Conservation (phyloP, 2,329 filamentous ascomycete species). For the Sarocladium oryzae region DNA sequence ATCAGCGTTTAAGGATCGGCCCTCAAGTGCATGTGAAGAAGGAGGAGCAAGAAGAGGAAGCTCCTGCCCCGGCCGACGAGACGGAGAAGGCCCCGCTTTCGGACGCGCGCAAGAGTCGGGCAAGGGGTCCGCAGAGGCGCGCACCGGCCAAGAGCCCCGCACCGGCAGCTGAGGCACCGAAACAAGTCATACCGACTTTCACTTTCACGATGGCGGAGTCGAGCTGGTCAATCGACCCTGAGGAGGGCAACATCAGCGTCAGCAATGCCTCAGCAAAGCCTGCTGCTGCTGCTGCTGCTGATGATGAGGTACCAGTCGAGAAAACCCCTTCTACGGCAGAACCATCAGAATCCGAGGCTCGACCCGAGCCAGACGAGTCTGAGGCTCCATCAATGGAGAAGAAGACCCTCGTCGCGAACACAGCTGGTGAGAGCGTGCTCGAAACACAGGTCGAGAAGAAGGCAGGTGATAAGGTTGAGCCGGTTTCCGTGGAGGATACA, state of each 20-base stretch:
- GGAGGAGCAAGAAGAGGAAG: slow-evolving; percentile 52
- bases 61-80: slow-evolving; percentile 43
- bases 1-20: slow-evolving; percentile 80
- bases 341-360: no score
- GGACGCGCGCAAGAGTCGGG: slow-evolving; percentile 86
- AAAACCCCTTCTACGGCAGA: no score
- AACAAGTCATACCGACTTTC: slow-evolving; percentile 29
- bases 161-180: slow-evolving; percentile 23
- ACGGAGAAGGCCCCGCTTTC: slow-evolving; percentile 72
- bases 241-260: slow-evolving; percentile 36
- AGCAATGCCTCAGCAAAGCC: slow-evolving; percentile 16
- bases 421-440: slow-evolving; percentile 37
- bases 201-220: slow-evolving; percentile 41
- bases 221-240: slow-evolving; percentile 45
- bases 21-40: slow-evolving; percentile 75
- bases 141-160: slow-evolving; percentile 47
- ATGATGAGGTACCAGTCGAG: neutral
- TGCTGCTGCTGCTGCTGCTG: slow-evolving; percentile 6
- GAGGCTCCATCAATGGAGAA: slow-evolving; percentile 14
- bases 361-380: neutral
- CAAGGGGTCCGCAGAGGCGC: slow-evolving; percentile 77
- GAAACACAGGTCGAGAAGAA: slow-evolving; percentile 30
- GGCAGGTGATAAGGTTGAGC: slow-evolving; percentile 25
- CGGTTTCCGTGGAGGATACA: slow-evolving; percentile 28
- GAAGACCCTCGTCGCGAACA: slow-evolving; percentile 34